Conservation (phyloP, 1,284 basidiomycete species). For the Schizophyllum commune region DNA sequence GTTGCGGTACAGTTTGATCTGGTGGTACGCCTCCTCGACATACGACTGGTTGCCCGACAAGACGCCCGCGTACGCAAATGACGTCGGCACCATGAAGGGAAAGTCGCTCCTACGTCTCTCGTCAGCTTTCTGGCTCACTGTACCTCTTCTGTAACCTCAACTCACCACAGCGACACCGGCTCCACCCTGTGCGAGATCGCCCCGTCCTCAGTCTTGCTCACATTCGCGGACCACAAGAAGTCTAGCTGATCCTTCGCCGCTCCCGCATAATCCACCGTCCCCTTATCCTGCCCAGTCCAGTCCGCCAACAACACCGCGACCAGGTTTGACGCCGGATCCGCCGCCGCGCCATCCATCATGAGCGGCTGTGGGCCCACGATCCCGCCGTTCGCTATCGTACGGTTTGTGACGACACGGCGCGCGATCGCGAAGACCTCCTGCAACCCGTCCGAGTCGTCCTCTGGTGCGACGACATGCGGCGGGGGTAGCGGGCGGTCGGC, state of each 20-base stretch:
- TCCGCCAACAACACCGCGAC: constrained; percentile 75
- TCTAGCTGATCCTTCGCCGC: constrained; percentile 69
- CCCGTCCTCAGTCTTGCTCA: constrained; percentile 64
- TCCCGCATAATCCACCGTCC: constrained; percentile 43
- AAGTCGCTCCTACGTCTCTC: constrained; percentile 34
- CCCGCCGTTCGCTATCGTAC: constrained; percentile 18
- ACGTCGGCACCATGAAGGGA: constrained; percentile 88
- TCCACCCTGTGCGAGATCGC: constrained; percentile 74
- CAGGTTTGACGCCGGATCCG: constrained; percentile 80
- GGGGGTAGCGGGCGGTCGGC: constrained; percentile 33
- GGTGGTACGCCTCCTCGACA: constrained; percentile 65
- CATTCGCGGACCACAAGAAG: constrained; percentile 51
- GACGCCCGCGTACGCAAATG: constrained; percentile 84
- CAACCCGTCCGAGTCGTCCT: constrained; percentile 31
- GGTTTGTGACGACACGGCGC: constrained; percentile 41
- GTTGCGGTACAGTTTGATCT: constrained; percentile 74
- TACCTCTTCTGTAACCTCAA: constrained; percentile 18
- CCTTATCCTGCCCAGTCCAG: constrained; percentile 42
- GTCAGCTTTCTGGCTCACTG: no score
- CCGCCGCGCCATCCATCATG: constrained; percentile 50
- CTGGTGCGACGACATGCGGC: constrained; percentile 14
- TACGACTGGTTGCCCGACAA: constrained; percentile 60
- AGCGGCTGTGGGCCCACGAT: constrained; percentile 40
- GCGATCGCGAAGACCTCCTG: constrained; percentile 54
- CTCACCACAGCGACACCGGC: constrained; percentile 65